These are phyloP conservation scores for Phialophora verrucosa DNA, from an alignment of 2,329 filamentous ascomycete genomes.

Conservation along the genomic window DNA sequence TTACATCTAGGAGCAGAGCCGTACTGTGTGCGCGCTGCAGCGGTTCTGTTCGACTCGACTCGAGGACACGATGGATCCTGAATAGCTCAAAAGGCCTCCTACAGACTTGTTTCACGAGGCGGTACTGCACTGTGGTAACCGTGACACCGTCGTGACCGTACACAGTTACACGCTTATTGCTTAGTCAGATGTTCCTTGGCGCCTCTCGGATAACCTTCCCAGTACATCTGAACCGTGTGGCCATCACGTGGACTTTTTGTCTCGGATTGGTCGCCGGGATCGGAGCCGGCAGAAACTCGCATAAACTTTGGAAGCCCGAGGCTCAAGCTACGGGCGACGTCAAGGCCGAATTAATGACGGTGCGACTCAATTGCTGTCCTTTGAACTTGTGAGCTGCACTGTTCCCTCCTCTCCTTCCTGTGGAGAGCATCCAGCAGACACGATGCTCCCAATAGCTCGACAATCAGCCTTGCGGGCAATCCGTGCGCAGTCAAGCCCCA, in stretches of 20 bases:
- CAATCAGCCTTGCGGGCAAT: constrained; percentile 50
- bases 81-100: too few species aligned
- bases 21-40: too few species aligned
- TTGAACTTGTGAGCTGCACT: background rate
- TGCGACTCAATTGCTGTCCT: background rate
- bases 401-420: background rate
- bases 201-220: too few species aligned
- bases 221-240: too few species aligned
- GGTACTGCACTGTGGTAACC: too few species aligned
- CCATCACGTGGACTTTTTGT: too few species aligned
- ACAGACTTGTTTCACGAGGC: too few species aligned
- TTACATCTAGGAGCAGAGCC: constrained; percentile 18
- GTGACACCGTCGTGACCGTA: too few species aligned
- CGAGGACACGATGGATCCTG: background rate
- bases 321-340: constrained; percentile 14
- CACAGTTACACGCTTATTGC: too few species aligned
- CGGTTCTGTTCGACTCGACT: background rate
- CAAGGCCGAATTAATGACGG: constrained; percentile 16
- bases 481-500: constrained; percentile 51
- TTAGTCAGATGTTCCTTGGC: too few species aligned
- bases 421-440: constrained; percentile 15
- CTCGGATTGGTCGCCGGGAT: background rate
- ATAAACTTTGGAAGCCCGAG: constrained; percentile 7
- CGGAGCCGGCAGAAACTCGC: constrained; percentile 5
- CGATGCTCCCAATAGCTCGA: constrained; percentile 36